A percentile compares a stretch with the other conserved stretches of the same genome.
Conservation (phyloP, 768 basidiomycete genomes). For the Tulasnella sp. region DNA sequence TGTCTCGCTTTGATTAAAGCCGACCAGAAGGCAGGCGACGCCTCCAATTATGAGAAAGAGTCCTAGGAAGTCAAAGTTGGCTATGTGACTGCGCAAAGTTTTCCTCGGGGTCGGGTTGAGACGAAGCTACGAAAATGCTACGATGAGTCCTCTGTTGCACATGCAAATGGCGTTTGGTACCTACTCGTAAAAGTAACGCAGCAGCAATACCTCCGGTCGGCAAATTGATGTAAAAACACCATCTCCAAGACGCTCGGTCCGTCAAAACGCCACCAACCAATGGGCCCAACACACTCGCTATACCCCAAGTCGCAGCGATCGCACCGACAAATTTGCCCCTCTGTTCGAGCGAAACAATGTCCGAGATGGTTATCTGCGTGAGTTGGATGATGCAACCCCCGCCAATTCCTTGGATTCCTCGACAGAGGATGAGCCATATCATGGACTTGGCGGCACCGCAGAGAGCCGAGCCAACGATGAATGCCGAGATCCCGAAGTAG, state of each 20-base stretch:
- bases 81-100: constrained; percentile 47
- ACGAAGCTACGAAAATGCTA: constrained; percentile 20
- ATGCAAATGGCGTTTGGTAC: not conserved
- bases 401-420: constrained; percentile 78
- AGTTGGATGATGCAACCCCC: constrained; percentile 70
- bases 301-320: constrained; percentile 70
- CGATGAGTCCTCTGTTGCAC: not conserved
- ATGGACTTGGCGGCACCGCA: constrained; percentile 76
- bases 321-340: constrained; percentile 72
- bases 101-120: constrained; percentile 62
- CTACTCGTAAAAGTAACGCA: constrained; percentile 54
- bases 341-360: constrained; percentile 73
- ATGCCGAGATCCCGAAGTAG: constrained; percentile 55
- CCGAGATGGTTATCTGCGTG: constrained; percentile 69
- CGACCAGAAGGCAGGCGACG: constrained; percentile 59
- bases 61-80: constrained; percentile 66
- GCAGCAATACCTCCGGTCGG: constrained; percentile 62
- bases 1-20: constrained; percentile 62
- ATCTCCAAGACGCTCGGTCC: constrained; percentile 72
- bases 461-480: constrained; percentile 70
- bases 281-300: constrained; percentile 63
- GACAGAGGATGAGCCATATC: constrained; percentile 65
- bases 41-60: constrained; percentile 54
- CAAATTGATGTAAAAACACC: constrained; percentile 40
- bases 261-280: constrained; percentile 77